Percentiles rank a stretch among this genome's conserved stretches.
Conservation (phyloP, 257 asterid genomes). For the Gentiana macrophylla region DNA sequence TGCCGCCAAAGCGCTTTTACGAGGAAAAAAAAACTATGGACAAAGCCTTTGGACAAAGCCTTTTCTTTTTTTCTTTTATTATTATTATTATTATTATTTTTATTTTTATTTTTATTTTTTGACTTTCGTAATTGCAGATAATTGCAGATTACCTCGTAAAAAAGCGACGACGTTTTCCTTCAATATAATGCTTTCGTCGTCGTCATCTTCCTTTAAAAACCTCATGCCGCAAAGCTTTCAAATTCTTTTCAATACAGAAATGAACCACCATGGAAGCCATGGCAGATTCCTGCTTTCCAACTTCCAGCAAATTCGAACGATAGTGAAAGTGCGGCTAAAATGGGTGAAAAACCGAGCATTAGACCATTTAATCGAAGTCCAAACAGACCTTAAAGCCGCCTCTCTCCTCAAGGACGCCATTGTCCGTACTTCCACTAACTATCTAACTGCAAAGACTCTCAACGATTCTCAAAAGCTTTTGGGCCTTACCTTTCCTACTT, state of each 20-base stretch:
- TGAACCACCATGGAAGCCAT: not conserved
- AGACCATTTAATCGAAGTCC: slow-evolving; percentile 73
- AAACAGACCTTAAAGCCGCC: slow-evolving; percentile 82
- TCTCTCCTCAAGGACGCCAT: slow-evolving; percentile 71
- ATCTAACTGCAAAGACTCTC: slow-evolving; percentile 53
- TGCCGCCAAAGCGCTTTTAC: too few species aligned
- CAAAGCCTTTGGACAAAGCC: too few species aligned
- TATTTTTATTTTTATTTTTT: too few species aligned
- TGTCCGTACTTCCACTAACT: slow-evolving; percentile 51
- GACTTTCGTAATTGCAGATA: too few species aligned
- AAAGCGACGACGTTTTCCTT: too few species aligned
- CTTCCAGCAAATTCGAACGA: slow-evolving; percentile 33
- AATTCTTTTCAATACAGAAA: not conserved
- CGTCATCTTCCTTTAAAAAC: too few species aligned
- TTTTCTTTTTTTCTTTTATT: too few species aligned
- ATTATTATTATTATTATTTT: too few species aligned
- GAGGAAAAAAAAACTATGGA: too few species aligned
- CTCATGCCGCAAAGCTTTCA: too few species aligned
- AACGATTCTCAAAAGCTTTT: slow-evolving; percentile 57
- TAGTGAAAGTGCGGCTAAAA: slow-evolving; percentile 73
- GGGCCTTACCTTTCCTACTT: slow-evolving; percentile 76
- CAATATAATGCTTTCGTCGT: too few species aligned
- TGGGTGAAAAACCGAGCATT: slow-evolving; percentile 83
- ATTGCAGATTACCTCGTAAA: too few species aligned
- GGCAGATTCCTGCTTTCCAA: not conserved